These are phyloP conservation scores for Lenwebbia sp. DNA, from an alignment of 345 rosid species.

Conservation along the genomic window DNA sequence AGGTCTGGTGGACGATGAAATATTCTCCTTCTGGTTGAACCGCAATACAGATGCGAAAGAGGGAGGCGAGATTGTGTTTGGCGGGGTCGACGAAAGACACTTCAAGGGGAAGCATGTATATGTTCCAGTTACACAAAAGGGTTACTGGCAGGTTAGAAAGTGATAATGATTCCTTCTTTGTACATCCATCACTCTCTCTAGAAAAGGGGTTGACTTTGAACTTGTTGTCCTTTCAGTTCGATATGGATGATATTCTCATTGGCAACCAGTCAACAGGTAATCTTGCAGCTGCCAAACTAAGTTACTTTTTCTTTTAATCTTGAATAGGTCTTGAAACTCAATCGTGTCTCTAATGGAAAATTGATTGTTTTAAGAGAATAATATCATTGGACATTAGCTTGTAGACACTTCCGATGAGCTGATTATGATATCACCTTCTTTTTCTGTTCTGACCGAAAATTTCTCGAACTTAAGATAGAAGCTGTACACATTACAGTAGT, in stretches of 20 bases:
- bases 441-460: not conserved
- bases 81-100: constrained; percentile 58
- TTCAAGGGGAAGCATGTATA: constrained; percentile 62
- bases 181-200: not conserved
- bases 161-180: not conserved
- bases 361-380: not conserved
- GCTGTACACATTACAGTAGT: not conserved
- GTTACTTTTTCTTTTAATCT: not conserved
- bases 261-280: constrained; percentile 55
- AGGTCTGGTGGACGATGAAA: constrained; percentile 35
- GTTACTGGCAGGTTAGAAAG: constrained; percentile 73
- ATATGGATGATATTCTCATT: constrained; percentile 59
- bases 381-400: not conserved
- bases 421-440: not conserved
- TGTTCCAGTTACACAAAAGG: constrained; percentile 56
- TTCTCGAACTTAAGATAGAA: not conserved
- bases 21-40: constrained; percentile 80
- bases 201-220: not conserved
- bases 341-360: not conserved
- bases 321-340: not conserved
- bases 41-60: constrained; percentile 26
- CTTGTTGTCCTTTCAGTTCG: constrained; percentile 27
- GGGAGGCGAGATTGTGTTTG: constrained; percentile 84
- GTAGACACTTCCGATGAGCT: not conserved
- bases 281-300: not conserved